Evolutionary conservation across 805 yeast genomes (phyloP).

Genomic region (Saccharomyces eubayanus): DNA sequence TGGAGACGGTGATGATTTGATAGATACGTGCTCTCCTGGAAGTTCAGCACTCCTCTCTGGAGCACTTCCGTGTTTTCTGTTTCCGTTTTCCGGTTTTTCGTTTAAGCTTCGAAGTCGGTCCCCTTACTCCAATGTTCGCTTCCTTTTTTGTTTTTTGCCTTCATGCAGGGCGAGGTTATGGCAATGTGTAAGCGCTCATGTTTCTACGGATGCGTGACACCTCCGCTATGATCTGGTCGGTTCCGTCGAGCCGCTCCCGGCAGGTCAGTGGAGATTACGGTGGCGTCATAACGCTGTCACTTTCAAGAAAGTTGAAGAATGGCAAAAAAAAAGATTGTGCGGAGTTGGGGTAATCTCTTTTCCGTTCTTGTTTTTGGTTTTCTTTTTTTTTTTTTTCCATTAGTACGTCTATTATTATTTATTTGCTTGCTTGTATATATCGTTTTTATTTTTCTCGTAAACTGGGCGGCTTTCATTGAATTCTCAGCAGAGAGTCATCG

Average conservation of each 20-base stretch:
- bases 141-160: background rate
- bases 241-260: background rate
- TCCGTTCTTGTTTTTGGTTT: background rate
- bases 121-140: background rate
- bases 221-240: background rate
- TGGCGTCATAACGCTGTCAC: background rate
- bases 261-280: background rate
- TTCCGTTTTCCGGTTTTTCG: background rate
- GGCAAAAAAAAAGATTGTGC: background rate
- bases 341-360: background rate
- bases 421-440: background rate
- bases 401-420: no score
- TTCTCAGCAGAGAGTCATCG: slow-evolving; percentile 36
- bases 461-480: slow-evolving; percentile 1
- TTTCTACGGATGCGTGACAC: background rate
- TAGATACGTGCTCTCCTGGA: no score
- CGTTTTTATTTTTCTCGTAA: background rate
- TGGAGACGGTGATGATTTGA: no score
- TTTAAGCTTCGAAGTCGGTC: background rate
- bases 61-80: no score
- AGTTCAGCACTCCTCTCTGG: no score
- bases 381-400: no score
- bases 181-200: background rate
- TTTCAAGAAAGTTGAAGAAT: background rate
- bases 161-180: background rate